Conservation (phyloP, 1,284 basidiomycete genomes). For the Afroboletus lepidellus region DNA sequence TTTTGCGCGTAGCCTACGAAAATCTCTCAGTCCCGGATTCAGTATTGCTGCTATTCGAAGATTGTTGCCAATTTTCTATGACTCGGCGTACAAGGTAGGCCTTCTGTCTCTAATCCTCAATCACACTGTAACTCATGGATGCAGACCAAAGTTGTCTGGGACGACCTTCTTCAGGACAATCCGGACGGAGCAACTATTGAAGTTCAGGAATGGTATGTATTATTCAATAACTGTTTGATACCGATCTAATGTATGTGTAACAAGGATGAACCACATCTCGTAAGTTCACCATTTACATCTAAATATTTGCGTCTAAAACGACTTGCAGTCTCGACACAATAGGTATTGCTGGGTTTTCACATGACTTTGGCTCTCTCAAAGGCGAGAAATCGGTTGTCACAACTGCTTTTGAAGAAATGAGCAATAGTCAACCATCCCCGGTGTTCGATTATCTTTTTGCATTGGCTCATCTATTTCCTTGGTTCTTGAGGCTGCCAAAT, state of each 20-base stretch:
- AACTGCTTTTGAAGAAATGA: conserved; percentile 46
- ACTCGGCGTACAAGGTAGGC: conserved; percentile 33
- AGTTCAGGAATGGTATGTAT: conserved; percentile 50
- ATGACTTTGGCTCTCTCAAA: too few species aligned
- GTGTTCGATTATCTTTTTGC: conserved; percentile 36
- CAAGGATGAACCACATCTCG: conserved; percentile 31
- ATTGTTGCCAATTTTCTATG: conserved; percentile 21
- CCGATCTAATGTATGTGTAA: conserved; percentile 28
- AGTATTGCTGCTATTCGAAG: not conserved
- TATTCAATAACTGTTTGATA: not conserved
- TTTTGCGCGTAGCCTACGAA: conserved; percentile 38
- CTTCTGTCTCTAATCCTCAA: too few species aligned
- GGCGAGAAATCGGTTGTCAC: conserved; percentile 45
- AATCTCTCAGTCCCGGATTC: conserved; percentile 32
- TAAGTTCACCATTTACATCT: conserved; percentile 7
- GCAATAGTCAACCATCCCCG: conserved; percentile 25
- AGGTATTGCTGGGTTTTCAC: too few species aligned
- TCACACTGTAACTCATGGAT: not conserved
- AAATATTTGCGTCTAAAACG: not conserved
- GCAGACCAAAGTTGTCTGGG: conserved; percentile 54
- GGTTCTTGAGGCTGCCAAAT: conserved; percentile 45
- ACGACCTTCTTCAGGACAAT: conserved; percentile 38
- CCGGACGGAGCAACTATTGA: conserved; percentile 43
- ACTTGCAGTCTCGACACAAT: conserved; percentile 48
- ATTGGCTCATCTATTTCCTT: conserved; percentile 27